These are phyloP conservation scores for Albugo laibachii DNA, from an alignment of 352 stramenopile genomes.

Conservation along the genomic window DNA sequence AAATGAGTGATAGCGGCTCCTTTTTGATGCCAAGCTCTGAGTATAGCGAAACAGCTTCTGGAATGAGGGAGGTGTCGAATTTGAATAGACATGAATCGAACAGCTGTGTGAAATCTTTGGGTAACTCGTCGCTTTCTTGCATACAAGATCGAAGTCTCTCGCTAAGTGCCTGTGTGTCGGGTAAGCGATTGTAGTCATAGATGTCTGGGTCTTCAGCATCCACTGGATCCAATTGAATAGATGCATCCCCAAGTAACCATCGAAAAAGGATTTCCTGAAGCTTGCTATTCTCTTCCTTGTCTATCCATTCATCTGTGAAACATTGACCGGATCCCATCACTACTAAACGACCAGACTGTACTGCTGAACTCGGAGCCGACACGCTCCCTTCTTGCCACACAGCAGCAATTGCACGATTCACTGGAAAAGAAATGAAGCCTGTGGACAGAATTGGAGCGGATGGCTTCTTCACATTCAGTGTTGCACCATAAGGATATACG, in stretches of 20 bases:
- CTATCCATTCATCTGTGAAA: constrained; percentile 89
- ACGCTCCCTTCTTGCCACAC: constrained; percentile 73
- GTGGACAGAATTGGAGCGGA: constrained; percentile 72
- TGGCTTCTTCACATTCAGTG: constrained; percentile 85
- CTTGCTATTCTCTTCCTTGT: constrained; percentile 89
- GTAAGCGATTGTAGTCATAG: constrained; percentile 78
- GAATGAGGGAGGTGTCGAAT: constrained; percentile 88
- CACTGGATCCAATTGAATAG: constrained; percentile 37
- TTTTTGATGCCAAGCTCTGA: constrained; percentile 85
- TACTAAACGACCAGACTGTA: constrained; percentile 45
- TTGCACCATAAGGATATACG: constrained; percentile 89
- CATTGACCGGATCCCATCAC: constrained; percentile 86
- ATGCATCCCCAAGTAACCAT: constrained; percentile 81
- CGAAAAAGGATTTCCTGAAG: constrained; percentile 86
- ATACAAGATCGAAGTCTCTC: constrained; percentile 86
- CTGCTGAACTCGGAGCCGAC: constrained; percentile 24
- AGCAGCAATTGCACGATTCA: constrained; percentile 85
- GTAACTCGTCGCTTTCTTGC: constrained; percentile 86
- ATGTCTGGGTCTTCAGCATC: constrained; percentile 72
- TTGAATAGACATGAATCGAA: constrained; percentile 90
- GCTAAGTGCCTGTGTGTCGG: constrained; percentile 86
- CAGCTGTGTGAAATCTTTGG: constrained; percentile 87
- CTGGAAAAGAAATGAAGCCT: constrained; percentile 88
- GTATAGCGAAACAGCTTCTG: constrained; percentile 86
- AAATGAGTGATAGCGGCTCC: constrained; percentile 87